These are phyloP conservation scores for Boletus rubescentipes DNA, from an alignment of 768 basidiomycete genomes.

Conservation along the genomic window DNA sequence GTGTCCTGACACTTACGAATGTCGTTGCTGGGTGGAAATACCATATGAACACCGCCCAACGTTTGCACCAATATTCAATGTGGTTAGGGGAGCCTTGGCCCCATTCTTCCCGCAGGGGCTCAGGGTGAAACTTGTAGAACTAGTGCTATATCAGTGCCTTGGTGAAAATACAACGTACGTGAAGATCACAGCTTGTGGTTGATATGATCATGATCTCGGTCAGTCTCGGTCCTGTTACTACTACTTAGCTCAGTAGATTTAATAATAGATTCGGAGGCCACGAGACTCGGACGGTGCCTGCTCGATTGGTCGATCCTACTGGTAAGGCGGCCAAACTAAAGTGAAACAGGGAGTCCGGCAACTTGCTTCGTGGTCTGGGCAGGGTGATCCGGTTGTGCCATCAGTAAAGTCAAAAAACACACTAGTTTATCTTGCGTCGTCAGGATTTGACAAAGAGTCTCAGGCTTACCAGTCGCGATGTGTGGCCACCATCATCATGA, in stretches of 20 bases:
- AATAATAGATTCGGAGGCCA: neutral
- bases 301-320: neutral
- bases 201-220: neutral
- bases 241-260: neutral
- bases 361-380: no score
- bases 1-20: neutral
- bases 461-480: no score
- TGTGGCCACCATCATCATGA: no score
- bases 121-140: neutral
- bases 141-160: neutral
- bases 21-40: neutral
- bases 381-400: slow-evolving; percentile 43
- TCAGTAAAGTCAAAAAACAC: no score
- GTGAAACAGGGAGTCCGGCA: neutral
- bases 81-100: neutral
- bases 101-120: neutral
- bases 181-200: neutral
- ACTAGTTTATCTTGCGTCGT: no score
- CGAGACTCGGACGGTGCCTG: no score
- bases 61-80: neutral
- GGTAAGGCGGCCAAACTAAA: neutral
- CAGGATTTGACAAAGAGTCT: no score
- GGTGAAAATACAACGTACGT: neutral
- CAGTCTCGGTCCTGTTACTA: no score
- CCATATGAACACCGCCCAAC: neutral